Evolutionary conservation across 805 yeast species (phyloP).

Genomic region (Wickerhamomyces hampshirensis): DNA sequence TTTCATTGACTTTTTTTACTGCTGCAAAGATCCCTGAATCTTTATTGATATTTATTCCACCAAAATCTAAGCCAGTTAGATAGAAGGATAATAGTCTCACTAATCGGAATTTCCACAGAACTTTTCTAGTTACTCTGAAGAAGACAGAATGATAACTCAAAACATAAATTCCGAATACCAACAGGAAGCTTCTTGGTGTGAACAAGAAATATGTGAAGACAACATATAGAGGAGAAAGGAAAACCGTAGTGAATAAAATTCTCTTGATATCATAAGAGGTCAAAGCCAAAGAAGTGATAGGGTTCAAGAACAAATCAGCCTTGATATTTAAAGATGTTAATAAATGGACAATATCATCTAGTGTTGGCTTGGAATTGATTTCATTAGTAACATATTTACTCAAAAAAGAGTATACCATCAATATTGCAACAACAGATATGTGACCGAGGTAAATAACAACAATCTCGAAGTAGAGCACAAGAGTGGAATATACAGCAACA

Average conservation of each 20-base stretch:
- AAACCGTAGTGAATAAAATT: slow-evolving; percentile 74
- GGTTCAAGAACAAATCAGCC: slow-evolving; percentile 71
- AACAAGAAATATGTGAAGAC: slow-evolving; percentile 61
- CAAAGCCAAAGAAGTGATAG: slow-evolving; percentile 71
- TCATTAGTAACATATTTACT: slow-evolving; percentile 53
- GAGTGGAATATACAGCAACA: slow-evolving; percentile 47
- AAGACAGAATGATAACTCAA: slow-evolving; percentile 85
- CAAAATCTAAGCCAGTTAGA: slow-evolving; percentile 81
- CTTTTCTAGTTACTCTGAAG: slow-evolving; percentile 74
- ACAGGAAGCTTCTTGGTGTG: slow-evolving; percentile 62
- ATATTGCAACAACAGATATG: slow-evolving; percentile 55
- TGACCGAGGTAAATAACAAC: slow-evolving; percentile 82
- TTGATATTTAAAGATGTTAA: slow-evolving; percentile 71
- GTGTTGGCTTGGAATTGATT: slow-evolving; percentile 65
- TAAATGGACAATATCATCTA: slow-evolving; percentile 80
- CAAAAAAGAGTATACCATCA: slow-evolving; percentile 56
- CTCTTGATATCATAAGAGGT: slow-evolving; percentile 77
- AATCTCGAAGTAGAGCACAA: slow-evolving; percentile 74
- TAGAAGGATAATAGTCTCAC: slow-evolving; percentile 72
- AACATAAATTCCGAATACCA: slow-evolving; percentile 52
- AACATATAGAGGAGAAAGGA: slow-evolving; percentile 82
- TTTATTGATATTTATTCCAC: slow-evolving; percentile 35
- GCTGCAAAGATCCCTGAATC: slow-evolving; percentile 40
- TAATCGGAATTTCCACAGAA: slow-evolving; percentile 78
- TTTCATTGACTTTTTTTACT: slow-evolving; percentile 35